Evolutionary conservation across 2,329 filamentous ascomycete species (phyloP).

Genomic region (Helminthosporium solani): DNA sequence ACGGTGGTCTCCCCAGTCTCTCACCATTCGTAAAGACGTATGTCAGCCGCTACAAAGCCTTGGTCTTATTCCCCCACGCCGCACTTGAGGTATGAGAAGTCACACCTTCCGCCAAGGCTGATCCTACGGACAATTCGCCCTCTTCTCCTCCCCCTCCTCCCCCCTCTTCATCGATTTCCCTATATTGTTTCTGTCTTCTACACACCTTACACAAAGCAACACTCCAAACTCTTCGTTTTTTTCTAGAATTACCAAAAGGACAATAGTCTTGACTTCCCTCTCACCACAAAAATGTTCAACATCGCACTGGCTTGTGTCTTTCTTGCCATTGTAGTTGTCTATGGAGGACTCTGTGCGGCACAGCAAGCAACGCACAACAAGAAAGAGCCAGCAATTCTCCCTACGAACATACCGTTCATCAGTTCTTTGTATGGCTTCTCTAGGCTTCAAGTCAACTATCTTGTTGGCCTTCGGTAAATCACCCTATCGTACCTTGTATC

Average conservation of each 20-base stretch:
- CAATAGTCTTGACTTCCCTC: not conserved
- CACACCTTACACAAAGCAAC: not conserved
- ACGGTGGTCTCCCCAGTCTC: no score
- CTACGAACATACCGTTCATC: conserved; percentile 18
- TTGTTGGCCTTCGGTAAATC: conserved; percentile 13
- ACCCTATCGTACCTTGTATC: not conserved
- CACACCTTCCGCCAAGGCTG: no score
- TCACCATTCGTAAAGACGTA: no score
- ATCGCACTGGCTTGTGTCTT: not conserved
- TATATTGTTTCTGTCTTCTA: not conserved
- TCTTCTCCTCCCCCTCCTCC: no score
- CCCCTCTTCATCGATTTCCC: not conserved
- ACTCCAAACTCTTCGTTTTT: no score
- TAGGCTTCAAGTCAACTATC: conserved; percentile 15
- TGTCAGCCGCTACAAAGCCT: no score
- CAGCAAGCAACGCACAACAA: conserved; percentile 17
- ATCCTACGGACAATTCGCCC: no score
- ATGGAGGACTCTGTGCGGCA: conserved; percentile 4
- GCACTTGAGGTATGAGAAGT: no score
- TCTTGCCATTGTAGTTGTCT: conserved; percentile 2
- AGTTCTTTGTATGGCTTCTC: conserved; percentile 17
- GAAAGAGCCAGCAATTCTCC: conserved; percentile 16
- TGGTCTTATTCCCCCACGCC: no score
- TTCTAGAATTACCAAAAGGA: not conserved
- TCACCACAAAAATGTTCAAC: not conserved